Percentiles rank a stretch among this genome's conserved stretches.
These are phyloP conservation scores for Talaromyces funiculosus DNA, from an alignment of 2,329 filamentous ascomycete genomes.

Conservation along the genomic window DNA sequence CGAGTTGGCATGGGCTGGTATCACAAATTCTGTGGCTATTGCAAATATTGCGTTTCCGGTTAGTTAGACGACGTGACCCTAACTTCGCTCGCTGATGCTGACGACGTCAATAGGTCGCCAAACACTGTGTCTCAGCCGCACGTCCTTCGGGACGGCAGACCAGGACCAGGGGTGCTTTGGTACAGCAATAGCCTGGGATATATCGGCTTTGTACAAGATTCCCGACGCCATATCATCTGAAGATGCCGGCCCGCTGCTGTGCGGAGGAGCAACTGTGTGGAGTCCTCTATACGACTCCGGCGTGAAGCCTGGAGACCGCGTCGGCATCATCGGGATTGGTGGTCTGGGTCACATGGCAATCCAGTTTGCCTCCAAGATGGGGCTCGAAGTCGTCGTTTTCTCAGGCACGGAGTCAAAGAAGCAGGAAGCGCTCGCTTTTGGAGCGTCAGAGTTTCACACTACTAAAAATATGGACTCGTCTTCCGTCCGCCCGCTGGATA, in stretches of 20 bases:
- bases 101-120: neutral
- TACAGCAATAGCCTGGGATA: neutral
- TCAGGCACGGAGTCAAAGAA: slow-evolving; percentile 47
- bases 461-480: slow-evolving; percentile 42
- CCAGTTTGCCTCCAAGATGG: slow-evolving; percentile 64
- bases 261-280: slow-evolving; percentile 36
- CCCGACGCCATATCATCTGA: neutral
- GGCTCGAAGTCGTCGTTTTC: slow-evolving; percentile 57
- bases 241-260: slow-evolving; percentile 28
- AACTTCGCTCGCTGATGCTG: neutral
- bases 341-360: slow-evolving; percentile 67
- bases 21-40: slow-evolving; percentile 30
- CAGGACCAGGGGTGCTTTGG: neutral
- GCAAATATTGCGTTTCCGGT: neutral
- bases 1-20: slow-evolving; percentile 41
- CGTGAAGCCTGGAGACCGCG: slow-evolving; percentile 63
- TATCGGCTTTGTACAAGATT: neutral
- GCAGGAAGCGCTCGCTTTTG: slow-evolving; percentile 47
- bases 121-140: neutral
- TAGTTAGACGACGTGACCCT: neutral
- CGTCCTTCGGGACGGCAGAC: neutral
- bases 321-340: slow-evolving; percentile 67
- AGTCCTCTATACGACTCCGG: slow-evolving; percentile 57
- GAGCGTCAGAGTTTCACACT: slow-evolving; percentile 51
- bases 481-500: neutral